Evolutionary conservation across 2,329 filamentous ascomycete genomes (phyloP).

Genomic region (Scolecobasidium constrictum): DNA sequence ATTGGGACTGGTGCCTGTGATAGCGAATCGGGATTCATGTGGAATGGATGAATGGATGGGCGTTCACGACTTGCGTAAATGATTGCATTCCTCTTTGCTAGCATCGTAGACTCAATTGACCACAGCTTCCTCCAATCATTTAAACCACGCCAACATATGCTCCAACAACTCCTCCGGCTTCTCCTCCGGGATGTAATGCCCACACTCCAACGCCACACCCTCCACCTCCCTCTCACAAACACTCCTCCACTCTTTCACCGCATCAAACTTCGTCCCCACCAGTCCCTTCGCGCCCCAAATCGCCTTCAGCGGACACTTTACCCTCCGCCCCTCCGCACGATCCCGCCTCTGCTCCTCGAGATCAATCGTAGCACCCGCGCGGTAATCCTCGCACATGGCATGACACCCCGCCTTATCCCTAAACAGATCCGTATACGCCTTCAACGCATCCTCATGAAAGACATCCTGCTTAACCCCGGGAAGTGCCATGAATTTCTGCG

Average conservation of each 20-base stretch:
- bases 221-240: conserved; percentile 27
- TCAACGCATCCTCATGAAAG: conserved; percentile 25
- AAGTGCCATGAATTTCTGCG: conserved; percentile 23
- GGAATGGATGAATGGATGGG: no score
- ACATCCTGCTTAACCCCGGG: conserved; percentile 24
- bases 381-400: conserved; percentile 46
- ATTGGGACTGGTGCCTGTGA: no score
- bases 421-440: conserved; percentile 32
- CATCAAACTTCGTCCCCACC: conserved; percentile 40
- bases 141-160: conserved; percentile 31
- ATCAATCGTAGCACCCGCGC: conserved; percentile 42
- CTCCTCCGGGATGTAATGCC: conserved; percentile 43
- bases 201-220: conserved; percentile 34
- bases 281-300: conserved; percentile 40
- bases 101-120: no score
- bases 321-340: conserved; percentile 29
- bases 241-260: conserved; percentile 39
- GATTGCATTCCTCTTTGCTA: no score
- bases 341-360: conserved; percentile 40
- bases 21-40: no score
- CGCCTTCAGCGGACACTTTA: conserved; percentile 37
- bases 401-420: conserved; percentile 32
- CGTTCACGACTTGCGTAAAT: no score
- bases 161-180: conserved; percentile 35
- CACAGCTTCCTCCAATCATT: conserved; percentile 12